Conservation (phyloP, 148 eudicot species). For the Rheum nobile region DNA sequence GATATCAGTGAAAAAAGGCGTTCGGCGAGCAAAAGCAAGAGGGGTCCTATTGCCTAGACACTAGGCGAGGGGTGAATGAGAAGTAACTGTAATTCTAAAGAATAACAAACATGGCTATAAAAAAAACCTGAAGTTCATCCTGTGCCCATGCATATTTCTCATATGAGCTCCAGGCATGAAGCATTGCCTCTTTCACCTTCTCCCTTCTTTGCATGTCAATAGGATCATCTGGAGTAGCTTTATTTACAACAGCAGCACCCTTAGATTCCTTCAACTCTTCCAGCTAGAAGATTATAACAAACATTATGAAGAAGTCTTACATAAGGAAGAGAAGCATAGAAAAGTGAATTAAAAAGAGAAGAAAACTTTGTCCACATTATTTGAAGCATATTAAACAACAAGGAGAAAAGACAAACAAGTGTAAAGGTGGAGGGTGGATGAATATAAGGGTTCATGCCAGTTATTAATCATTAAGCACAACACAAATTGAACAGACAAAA, state of each 20-base stretch:
- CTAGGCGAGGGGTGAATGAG: too few species aligned
- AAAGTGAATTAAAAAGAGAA: background rate
- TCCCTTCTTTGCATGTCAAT: slow-evolving; percentile 54
- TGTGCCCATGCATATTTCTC: slow-evolving; percentile 99
- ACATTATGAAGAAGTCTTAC: background rate
- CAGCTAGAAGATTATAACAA: slow-evolving; percentile 32
- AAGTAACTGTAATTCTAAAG: background rate
- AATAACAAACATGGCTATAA: background rate
- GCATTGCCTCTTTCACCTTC: slow-evolving; percentile 94
- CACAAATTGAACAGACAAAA: background rate
- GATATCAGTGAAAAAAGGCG: too few species aligned
- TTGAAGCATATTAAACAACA: background rate
- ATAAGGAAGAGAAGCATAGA: background rate
- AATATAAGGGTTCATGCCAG: background rate
- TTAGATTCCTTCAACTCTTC: slow-evolving; percentile 36
- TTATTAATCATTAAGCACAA: background rate
- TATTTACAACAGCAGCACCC: slow-evolving; percentile 19
- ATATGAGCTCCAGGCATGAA: slow-evolving; percentile 98
- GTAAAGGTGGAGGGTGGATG: background rate
- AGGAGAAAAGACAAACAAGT: background rate
- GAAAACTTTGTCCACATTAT: background rate
- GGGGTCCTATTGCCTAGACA: too few species aligned
- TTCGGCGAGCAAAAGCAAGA: too few species aligned
- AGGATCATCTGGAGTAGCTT: slow-evolving; percentile 41
- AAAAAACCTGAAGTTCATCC: slow-evolving; percentile 88